Evolutionary conservation across 2,329 filamentous ascomycete genomes (phyloP), one percentile per base, ranked within the genome.

Genomic region (Botrytis galanthina): DNA sequence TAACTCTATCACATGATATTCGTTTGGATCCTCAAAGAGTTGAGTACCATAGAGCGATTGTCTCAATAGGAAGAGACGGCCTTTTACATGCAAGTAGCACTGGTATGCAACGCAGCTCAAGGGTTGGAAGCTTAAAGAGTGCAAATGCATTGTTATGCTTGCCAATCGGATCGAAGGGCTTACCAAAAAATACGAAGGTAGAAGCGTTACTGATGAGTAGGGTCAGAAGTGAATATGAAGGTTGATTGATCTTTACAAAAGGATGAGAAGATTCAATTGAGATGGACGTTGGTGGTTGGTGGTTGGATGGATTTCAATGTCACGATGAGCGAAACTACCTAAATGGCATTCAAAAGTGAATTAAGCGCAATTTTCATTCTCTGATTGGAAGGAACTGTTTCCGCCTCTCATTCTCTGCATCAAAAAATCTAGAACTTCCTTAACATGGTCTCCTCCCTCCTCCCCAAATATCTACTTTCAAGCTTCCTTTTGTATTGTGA

Each of bases 41-140:
- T 0, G 96, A 99, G 81, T 99, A 97, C 82, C 95, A 98, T 81
- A 91, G 96, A n/a, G 94, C 91, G 0, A 84, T 94, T 3, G 90
- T 97, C 3, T 86, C 85, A 0, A 89, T 90, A 2, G 87, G 86
- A 0, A 85, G 83, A 18, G 91, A 95, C 78, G 95, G 95, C 0
- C 78, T 84, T 14, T 82, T 98, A 66, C 85, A 88, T 74, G 96
- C 94, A 0, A 88, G 85, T 44, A 97, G 94, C 79, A 99, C 96
- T 0, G 96, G 96, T 9, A 90, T 92, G 4, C 96, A 99, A 84
- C 87, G 96, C 70, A 98, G 95, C 81, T 97, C 93, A 26, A 89
- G 90, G 75, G 94, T 99, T 3, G 94, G 94, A 0, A 98, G 95
- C 82, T 86, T 98, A 77, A 93, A 91, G 75, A 91, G 92, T 32